Base-by-base conservation (phyloP, 225 moss, liverwort and hornwort species). In the Ulota crispa region DNA sequence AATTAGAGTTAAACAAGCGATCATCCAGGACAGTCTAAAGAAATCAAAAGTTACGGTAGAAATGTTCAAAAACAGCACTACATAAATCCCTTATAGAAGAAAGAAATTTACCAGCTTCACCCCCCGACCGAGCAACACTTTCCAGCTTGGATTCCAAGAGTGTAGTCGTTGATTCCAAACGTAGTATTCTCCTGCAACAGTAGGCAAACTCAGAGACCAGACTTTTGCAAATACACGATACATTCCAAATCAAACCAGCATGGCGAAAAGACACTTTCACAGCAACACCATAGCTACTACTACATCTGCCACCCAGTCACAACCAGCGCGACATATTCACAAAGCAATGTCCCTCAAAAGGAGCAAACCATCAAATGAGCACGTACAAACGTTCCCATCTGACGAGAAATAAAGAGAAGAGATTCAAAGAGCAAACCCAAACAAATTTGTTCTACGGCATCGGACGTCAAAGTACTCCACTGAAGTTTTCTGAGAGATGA, bases 71-170 rank as follows among this genome's bases (percentile, higher is more conserved):
- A 53, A 10, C 10, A 71, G n/a, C 42, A 55, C 26, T 56, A 23
- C 23, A 31, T 11, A 81, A 65, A 74, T 12, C 23, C 55, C 9
- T 32, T 30, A 26, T 9, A 72, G 12, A 54, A 68, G 9, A 67
- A n/a, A 62, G 42, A 57, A 31, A 87, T 53, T 41, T 76, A 89
- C 87, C 87, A 85, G 82, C 70, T 77, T 80, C 89, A 76, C 80
- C 66, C 31, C 84, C 82, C 65, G 77, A 80, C 54, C 87, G 87
- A 80, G 85, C 83, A 9, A 87, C 85, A 80, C 87, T 85, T 80
- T 87, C 84, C 65, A 89, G 83, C 83, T 85, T 89, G 83, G 85
- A 85, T 72, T 89, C 89, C 83, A 89, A 85, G 13, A 85, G 31
- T 34, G 87, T 68, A 60, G 87, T 87, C 21, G 89, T 89, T 77